A percentile compares a stretch with the other conserved stretches of the same genome.
These are phyloP conservation scores for Orbilia brochopaga DNA, from an alignment of 2,329 filamentous ascomycete species.

Conservation along the genomic window DNA sequence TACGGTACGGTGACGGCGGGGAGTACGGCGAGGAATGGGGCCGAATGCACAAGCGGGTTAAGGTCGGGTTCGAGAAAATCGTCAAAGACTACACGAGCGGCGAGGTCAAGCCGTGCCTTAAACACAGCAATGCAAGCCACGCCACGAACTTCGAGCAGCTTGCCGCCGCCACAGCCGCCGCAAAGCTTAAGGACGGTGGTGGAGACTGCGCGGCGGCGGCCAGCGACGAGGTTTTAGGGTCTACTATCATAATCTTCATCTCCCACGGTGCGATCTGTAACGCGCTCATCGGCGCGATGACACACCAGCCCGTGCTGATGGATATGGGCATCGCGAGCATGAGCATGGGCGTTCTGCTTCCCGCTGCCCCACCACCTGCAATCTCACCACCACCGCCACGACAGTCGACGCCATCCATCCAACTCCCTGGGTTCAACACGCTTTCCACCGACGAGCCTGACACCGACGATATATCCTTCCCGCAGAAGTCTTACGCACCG, in stretches of 20 bases:
- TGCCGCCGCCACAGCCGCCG: slow-evolving; percentile 55
- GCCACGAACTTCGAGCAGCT: slow-evolving; percentile 61
- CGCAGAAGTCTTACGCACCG: slow-evolving; percentile 55
- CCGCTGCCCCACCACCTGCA: slow-evolving; percentile 50
- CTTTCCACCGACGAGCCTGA: slow-evolving; percentile 7
- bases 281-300: slow-evolving; percentile 88
- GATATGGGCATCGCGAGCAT: slow-evolving; percentile 90
- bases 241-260: slow-evolving; percentile 79
- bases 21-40: slow-evolving; percentile 93
- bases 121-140: slow-evolving; percentile 60
- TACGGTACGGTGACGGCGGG: slow-evolving; percentile 89
- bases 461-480: slow-evolving; percentile 17
- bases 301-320: slow-evolving; percentile 85
- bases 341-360: slow-evolving; percentile 77
- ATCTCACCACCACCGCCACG: not conserved
- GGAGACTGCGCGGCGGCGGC: too few relatives aligned
- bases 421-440: not conserved
- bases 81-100: slow-evolving; percentile 78
- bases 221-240: slow-evolving; percentile 64
- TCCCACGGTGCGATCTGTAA: slow-evolving; percentile 97
- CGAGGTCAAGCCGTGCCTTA: slow-evolving; percentile 55
- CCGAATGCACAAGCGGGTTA: slow-evolving; percentile 88
- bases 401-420: slow-evolving; percentile 2
- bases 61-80: slow-evolving; percentile 76
- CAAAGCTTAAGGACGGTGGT: slow-evolving; percentile 53